These are phyloP conservation scores for Tagetes erecta DNA, from an alignment of 129 eudicot genomes.

Conservation along the genomic window DNA sequence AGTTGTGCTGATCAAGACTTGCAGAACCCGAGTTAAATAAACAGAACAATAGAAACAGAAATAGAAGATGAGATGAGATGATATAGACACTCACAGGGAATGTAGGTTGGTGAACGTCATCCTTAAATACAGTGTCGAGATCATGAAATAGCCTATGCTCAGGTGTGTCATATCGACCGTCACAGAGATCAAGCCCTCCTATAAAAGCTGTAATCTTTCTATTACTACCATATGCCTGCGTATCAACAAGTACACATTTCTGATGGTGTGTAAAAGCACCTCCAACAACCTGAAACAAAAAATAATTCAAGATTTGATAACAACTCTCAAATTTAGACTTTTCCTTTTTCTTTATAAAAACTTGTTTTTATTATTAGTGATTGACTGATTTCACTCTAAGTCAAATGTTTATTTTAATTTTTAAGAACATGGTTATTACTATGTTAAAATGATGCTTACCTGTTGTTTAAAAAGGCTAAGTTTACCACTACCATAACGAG, in stretches of 20 bases:
- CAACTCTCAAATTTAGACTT: too few relatives aligned
- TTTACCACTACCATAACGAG: slow-evolving; percentile 90
- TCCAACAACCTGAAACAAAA: slow-evolving; percentile 74
- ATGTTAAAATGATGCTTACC: slow-evolving; percentile 32
- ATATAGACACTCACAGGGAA: slow-evolving; percentile 56
- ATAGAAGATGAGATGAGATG: slow-evolving; percentile 28
- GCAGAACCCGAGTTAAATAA: too few relatives aligned
- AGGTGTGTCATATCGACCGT: slow-evolving; percentile 96
- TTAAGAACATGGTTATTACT: too few relatives aligned
- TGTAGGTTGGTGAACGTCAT: slow-evolving; percentile 81
- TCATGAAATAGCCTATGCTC: slow-evolving; percentile 74
- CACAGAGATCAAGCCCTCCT: slow-evolving; percentile 95
- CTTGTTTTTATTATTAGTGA: too few relatives aligned
- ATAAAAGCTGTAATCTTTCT: slow-evolving; percentile 80
- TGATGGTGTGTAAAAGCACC: slow-evolving; percentile 91
- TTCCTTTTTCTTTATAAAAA: too few relatives aligned
- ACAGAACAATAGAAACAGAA: background rate
- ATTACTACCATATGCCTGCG: slow-evolving; percentile 63
- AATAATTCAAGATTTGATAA: background rate
- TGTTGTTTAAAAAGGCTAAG: slow-evolving; percentile 78
- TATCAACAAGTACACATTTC: slow-evolving; percentile 91
- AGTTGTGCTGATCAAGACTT: too few relatives aligned
- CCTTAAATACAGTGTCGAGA: slow-evolving; percentile 74
- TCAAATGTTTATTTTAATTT: too few relatives aligned
- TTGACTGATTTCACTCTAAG: too few relatives aligned